These are phyloP conservation scores for Miscanthus lutarioriparius DNA, from an alignment of 176 grass and related monocot genomes.

Conservation along the genomic window DNA sequence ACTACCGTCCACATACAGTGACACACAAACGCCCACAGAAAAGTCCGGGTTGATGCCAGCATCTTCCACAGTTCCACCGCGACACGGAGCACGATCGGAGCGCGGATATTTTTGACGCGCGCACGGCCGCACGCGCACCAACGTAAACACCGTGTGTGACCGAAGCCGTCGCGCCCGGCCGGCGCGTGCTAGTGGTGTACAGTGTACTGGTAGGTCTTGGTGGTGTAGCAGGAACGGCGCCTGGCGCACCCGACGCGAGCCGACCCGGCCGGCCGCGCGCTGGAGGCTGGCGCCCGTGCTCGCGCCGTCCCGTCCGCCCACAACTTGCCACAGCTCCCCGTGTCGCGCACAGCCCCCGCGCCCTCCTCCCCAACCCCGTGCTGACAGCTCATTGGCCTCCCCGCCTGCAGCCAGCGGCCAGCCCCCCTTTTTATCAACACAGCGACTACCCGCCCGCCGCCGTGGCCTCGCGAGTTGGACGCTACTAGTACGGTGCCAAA, in stretches of 20 bases:
- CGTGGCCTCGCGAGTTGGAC: not conserved
- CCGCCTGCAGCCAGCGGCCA: not conserved
- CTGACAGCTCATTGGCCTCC: not conserved
- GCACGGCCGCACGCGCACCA: slow-evolving; percentile 14
- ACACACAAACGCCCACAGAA: not conserved
- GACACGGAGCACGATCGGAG: not conserved
- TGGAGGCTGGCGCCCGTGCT: not conserved
- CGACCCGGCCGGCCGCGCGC: not conserved
- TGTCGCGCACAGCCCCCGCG: not conserved
- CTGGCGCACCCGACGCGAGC: not conserved
- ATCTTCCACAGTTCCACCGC: not conserved
- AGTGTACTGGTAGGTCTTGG: not conserved
- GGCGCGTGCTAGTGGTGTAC: not conserved
- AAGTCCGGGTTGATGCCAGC: slow-evolving; percentile 6
- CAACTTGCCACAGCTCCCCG: not conserved
- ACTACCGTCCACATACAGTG: no score
- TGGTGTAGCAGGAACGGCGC: not conserved
- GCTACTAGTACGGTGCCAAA: slow-evolving; percentile 3
- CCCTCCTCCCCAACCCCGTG: not conserved
- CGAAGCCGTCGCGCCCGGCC: not conserved
- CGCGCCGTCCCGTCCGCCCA: not conserved
- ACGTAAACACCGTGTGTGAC: not conserved
- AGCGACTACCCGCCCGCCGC: not conserved
- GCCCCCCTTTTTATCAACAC: not conserved
- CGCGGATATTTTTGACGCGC: slow-evolving; percentile 43